Evolutionary conservation across 208 protist genomes (phyloP), one percentile per base, ranked within the genome.

Genomic region (Crithidia mellificae): DNA sequence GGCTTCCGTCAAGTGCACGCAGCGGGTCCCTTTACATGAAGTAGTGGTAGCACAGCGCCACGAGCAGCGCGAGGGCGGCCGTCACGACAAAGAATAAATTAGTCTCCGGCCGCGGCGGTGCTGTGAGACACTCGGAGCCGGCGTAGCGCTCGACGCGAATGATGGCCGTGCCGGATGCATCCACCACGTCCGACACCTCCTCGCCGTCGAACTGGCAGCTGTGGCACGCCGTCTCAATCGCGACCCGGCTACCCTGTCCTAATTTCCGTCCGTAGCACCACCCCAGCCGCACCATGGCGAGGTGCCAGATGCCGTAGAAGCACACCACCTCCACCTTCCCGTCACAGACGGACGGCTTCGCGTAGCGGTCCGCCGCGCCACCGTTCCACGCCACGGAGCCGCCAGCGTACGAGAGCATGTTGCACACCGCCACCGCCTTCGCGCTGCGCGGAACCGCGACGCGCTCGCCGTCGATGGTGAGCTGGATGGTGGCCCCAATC

Each of bases 151-250:
- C 43, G 9, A 74, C 63, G 20, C 34, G 34, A 24, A 74, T 32
- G 11, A 22, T 63, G 2, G 24, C 36, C 38, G 27, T 44, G 0
- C 68, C 68, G 6, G 7, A 25, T 0, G 44, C 41, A 2, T 39
- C 61, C 7, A 20, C 36, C n/a, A 63, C 43, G 39, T 63, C 22
- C 0, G 43, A 58, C 4, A 74, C 46, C 38, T 74, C 68, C 51
- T 91, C 81, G 24, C 85, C 85, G 41, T 91, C 85, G 32, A 81
- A 87, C 65, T 91, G 78, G 63, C 69, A 74, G 49, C 64, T 50
- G 52, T 72, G 38, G 27, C 51, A 56, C 3, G 66, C 57, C 15
- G 72, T 63, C 15, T 61, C 53, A 32, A 91, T 62, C 7, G 51
- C 32, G 9, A 87, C 62, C n/a, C 38, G 32, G n/a, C 39, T 58